These are phyloP conservation scores for Aspergillus thermomutatus DNA, from an alignment of 2,329 filamentous ascomycete genomes.

Conservation along the genomic window DNA sequence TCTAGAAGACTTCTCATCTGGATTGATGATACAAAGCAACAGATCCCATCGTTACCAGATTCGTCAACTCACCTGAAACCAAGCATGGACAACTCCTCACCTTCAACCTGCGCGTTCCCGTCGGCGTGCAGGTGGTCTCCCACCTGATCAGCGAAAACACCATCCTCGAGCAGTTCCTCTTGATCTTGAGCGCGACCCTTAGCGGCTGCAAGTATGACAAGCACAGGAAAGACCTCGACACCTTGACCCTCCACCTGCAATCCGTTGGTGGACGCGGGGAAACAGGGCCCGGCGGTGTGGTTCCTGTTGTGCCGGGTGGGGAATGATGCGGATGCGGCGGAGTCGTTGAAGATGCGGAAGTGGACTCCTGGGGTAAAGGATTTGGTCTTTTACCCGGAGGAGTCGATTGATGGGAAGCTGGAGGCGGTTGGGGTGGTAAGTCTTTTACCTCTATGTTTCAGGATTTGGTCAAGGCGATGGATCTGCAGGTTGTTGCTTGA, in stretches of 20 bases:
- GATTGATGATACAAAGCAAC: too few relatives aligned
- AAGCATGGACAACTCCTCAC: constrained; percentile 4
- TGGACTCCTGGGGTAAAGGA: neutral
- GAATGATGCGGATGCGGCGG: neutral
- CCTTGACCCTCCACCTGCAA: neutral
- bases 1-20: too few relatives aligned
- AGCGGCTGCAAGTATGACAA: neutral
- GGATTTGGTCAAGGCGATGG: constrained; percentile 2
- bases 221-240: constrained; percentile 1
- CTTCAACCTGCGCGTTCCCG: constrained; percentile 4
- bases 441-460: neutral
- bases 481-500: neutral
- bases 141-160: constrained; percentile 5
- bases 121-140: constrained; percentile 4
- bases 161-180: constrained; percentile 2
- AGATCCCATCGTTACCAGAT: too few relatives aligned
- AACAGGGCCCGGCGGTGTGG: neutral
- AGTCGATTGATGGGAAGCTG: constrained; percentile 1
- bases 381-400: neutral
- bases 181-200: constrained; percentile 1
- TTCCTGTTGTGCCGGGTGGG: constrained; percentile 1
- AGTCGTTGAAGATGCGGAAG: neutral
- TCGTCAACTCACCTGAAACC: too few relatives aligned
- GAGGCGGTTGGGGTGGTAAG: neutral
- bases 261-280: neutral